Evolutionary conservation across 129 eudicot genomes (phyloP), one percentile per base, ranked within the genome.

Genomic region (Solidago caesia): DNA sequence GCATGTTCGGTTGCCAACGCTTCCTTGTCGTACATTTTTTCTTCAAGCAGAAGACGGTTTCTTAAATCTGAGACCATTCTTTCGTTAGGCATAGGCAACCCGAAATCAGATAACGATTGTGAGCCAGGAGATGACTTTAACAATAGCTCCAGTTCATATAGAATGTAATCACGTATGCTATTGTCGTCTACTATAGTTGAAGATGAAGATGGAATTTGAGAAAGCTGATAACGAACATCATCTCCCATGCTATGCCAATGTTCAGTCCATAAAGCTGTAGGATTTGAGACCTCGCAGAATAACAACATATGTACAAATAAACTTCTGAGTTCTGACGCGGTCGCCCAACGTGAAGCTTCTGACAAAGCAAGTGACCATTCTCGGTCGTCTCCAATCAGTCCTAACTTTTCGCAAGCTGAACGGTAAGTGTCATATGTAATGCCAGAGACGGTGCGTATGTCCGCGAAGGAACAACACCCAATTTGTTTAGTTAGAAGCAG

Each of bases 351-450:
- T 0, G 44, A 10, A 0, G 76, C 76, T 33, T 72, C 67, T 2
- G 1, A 8, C 4, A 72, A 25, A 8, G 67, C n/a, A 6, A 2
- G 3, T 1, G 56, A 5, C 68, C 67, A 59, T 21, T 72, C 44
- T 6, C 2, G 41, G 8, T 72, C 57, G 12, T 72, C 57, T 2
- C 68, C 26, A 16, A 58, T 47, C 9, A 57, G 6, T 0, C 76
- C 56, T 11, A 72, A 26, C 21, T 8, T 21, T 72, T 58, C 76
- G 52, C 75, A 71, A 0, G 75, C 39, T 2, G 15, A 4, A n/a
- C 65, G 46, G 41, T 33, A 55, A 9, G 75, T 53, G 26, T 9
- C 11, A 39, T 15, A 69, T 9, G 45, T 29, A 4, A 70, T 9
- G 5, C 33, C 33, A 4, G 4, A 7, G 27, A 70, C 39, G 5